Conservation (phyloP, 495 filamentous ascomycete genomes). For the Penicillium alfredii region DNA sequence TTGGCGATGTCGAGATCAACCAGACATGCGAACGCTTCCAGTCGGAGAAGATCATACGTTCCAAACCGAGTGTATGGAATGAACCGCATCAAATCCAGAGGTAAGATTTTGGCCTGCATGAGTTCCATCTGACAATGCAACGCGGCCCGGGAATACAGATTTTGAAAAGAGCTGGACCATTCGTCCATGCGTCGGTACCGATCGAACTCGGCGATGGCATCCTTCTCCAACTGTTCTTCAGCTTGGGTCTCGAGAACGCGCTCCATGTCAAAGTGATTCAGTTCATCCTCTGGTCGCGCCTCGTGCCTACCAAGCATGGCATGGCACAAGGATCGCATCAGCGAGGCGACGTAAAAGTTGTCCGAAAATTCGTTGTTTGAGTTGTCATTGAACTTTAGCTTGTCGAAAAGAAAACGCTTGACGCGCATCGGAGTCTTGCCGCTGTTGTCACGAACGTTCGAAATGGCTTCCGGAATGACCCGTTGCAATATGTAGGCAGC, state of each 20-base stretch:
- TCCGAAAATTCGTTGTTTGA: constrained; percentile 81
- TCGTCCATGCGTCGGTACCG: constrained; percentile 89
- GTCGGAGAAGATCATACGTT: constrained; percentile 71
- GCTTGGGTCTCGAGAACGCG: constrained; percentile 49
- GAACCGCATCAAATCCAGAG: constrained; percentile 58
- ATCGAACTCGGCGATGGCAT: constrained; percentile 78
- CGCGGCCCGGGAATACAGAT: constrained; percentile 78
- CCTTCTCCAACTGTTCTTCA: constrained; percentile 57
- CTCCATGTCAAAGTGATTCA: constrained; percentile 44
- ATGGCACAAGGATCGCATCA: constrained; percentile 75
- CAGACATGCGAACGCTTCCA: constrained; percentile 77
- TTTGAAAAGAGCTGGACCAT: constrained; percentile 87
- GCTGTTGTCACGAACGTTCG: constrained; percentile 65
- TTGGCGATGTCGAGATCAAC: constrained; percentile 69
- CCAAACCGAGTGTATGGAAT: constrained; percentile 72
- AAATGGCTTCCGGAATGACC: constrained; percentile 71
- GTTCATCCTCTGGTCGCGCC: constrained; percentile 31
- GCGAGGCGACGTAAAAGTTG: constrained; percentile 72
- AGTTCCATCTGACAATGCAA: constrained; percentile 69
- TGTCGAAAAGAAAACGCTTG: constrained; percentile 76
- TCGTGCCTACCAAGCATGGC: constrained; percentile 57
- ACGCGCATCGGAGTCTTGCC: constrained; percentile 71
- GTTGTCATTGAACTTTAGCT: constrained; percentile 91
- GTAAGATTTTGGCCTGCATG: constrained; percentile 64
- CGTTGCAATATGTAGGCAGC: constrained; percentile 75